Conservation (phyloP, 73 alveolate genomes). For the Tetrahymena elliotti region DNA sequence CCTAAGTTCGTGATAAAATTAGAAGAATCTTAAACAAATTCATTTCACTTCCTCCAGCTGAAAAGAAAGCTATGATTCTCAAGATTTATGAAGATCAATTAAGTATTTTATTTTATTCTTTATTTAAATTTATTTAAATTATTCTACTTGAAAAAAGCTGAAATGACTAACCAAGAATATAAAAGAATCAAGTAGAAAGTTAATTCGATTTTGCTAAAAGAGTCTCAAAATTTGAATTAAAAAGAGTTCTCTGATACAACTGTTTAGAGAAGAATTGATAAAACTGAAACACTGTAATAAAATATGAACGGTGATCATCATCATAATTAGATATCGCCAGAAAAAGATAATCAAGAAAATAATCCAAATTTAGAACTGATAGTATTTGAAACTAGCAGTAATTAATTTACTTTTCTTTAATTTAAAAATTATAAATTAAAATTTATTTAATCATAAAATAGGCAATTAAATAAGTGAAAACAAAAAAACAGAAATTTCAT, state of each 20-base stretch:
- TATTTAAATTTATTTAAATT: not conserved
- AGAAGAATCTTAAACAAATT: not conserved
- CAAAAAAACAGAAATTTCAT: not conserved
- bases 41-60: not conserved
- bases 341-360: too few species aligned
- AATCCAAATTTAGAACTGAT: not conserved
- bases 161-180: not conserved
- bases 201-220: not conserved
- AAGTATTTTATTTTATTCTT: not conserved
- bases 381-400: not conserved
- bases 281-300: not conserved
- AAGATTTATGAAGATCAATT: not conserved
- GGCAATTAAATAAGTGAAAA: not conserved
- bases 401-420: too few species aligned
- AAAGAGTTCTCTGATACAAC: not conserved
- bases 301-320: too few species aligned
- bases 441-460: too few species aligned
- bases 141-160: not conserved
- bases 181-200: not conserved
- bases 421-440: too few species aligned
- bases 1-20: not conserved
- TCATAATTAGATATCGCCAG: too few species aligned
- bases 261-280: not conserved
- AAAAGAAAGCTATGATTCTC: not conserved
- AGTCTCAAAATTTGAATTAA: not conserved